A percentile compares a stretch with the other conserved stretches of the same genome.
These are phyloP conservation scores for Dacryopinax spathularia DNA, from an alignment of 768 basidiomycete species.

Conservation along the genomic window DNA sequence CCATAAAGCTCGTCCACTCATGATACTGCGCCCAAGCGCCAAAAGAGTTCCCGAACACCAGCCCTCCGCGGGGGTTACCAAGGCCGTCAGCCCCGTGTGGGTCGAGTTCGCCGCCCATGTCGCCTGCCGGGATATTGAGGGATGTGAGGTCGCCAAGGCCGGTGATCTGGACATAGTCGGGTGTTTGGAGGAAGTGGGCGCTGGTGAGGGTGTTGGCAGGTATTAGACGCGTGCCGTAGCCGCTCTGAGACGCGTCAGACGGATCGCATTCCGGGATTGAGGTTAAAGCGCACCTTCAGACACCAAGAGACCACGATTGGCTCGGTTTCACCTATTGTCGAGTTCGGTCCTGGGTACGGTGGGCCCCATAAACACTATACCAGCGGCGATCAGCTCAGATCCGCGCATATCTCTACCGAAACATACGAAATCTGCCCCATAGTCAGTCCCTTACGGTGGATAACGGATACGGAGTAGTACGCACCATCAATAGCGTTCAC, in stretches of 20 bases:
- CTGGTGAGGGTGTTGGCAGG: slow-evolving; percentile 37
- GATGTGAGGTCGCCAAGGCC: slow-evolving; percentile 36
- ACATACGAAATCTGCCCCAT: not conserved
- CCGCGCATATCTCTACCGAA: not conserved
- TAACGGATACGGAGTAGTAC: slow-evolving; percentile 2
- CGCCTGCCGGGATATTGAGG: slow-evolving; percentile 27
- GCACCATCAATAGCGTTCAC: slow-evolving; percentile 6
- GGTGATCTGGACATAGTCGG: slow-evolving; percentile 60
- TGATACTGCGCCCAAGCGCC: slow-evolving; percentile 16
- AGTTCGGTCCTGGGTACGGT: slow-evolving; percentile 11
- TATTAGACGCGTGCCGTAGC: slow-evolving; percentile 16
- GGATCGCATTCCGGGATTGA: too few relatives aligned
- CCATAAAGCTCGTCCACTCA: not conserved
- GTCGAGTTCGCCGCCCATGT: slow-evolving; percentile 32
- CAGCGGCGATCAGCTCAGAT: not conserved
- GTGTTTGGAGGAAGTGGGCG: slow-evolving; percentile 55
- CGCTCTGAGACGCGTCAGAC: not conserved
- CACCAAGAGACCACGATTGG: slow-evolving; percentile 28
- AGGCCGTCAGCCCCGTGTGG: too few relatives aligned
- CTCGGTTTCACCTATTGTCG: slow-evolving; percentile 26
- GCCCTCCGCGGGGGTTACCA: slow-evolving; percentile 26
- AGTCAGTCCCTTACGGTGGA: too few relatives aligned
- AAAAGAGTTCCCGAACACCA: slow-evolving; percentile 28
- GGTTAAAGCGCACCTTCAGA: slow-evolving; percentile 14
- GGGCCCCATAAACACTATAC: slow-evolving; percentile 19